Evolutionary conservation across 139 green algal species (phyloP).

Genomic region (Chlorella sp.): DNA sequence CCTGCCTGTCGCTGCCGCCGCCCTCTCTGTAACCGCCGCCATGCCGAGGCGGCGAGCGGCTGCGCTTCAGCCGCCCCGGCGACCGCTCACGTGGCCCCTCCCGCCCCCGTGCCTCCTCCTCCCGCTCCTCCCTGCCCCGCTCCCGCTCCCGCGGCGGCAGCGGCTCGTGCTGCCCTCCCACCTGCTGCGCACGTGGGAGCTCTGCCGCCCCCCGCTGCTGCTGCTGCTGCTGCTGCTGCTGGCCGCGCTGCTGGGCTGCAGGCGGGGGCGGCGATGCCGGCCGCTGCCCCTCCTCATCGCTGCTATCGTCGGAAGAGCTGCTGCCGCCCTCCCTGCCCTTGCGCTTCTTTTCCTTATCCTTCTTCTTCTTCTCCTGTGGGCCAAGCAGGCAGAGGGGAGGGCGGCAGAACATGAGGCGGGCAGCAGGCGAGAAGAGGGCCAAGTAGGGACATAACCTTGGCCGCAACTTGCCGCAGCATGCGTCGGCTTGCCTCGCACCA

Average conservation of each 20-base stretch:
- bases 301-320: neutral
- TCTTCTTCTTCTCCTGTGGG: conserved; percentile 37
- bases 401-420: neutral
- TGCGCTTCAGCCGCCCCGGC: neutral
- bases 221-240: conserved; percentile 20
- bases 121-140: neutral
- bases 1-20: neutral
- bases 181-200: neutral
- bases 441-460: neutral
- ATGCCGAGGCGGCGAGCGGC: neutral
- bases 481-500: neutral
- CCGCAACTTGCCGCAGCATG: neutral
- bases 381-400: neutral
- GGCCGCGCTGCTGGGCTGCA: neutral
- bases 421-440: neutral
- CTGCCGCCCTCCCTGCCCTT: conserved; percentile 37
- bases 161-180: neutral
- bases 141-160: neutral
- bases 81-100: neutral
- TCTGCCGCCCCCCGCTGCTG: neutral
- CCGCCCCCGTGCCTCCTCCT: neutral
- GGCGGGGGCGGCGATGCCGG: neutral
- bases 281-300: conserved; percentile 12
- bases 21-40: neutral
- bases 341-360: conserved; percentile 60